Evolutionary conservation across 2,329 filamentous ascomycete genomes (phyloP).

Genomic region (Daldinia eschscholtzii): DNA sequence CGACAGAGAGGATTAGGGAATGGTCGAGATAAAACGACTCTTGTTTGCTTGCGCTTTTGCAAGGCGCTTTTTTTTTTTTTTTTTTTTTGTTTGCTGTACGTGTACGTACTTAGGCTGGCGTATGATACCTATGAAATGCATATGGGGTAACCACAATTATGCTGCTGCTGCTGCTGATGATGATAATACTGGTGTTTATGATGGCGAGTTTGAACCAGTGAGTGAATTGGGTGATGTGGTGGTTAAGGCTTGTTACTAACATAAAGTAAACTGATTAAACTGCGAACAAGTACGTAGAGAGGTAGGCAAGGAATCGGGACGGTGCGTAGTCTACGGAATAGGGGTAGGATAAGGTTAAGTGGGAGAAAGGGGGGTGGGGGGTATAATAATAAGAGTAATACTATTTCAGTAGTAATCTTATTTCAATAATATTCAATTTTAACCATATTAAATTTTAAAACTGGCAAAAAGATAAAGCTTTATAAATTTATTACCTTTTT

Average conservation of each 20-base stretch:
- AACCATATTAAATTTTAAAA: no score
- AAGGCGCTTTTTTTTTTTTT: background rate
- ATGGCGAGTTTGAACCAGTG: background rate
- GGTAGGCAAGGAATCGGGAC: background rate
- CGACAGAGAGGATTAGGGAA: background rate
- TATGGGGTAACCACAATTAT: background rate
- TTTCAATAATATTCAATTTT: no score
- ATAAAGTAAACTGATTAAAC: background rate
- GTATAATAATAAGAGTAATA: background rate
- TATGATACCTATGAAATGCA: slow-evolving; percentile 11
- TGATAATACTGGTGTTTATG: no score
- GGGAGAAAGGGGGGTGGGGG: background rate
- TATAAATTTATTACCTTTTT: no score
- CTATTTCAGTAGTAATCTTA: no score
- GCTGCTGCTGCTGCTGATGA: background rate
- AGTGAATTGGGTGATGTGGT: background rate
- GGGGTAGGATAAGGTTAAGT: slow-evolving; percentile 1
- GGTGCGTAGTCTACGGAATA: background rate
- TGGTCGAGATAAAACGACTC: background rate
- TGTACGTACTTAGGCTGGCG: slow-evolving; percentile 2
- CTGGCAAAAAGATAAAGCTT: no score
- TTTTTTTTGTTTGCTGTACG: background rate
- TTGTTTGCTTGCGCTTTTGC: background rate
- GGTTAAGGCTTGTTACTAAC: background rate
- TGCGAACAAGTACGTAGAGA: no score